Conservation (phyloP, 805 yeast genomes). For the Zygosaccharomyces lentus region DNA sequence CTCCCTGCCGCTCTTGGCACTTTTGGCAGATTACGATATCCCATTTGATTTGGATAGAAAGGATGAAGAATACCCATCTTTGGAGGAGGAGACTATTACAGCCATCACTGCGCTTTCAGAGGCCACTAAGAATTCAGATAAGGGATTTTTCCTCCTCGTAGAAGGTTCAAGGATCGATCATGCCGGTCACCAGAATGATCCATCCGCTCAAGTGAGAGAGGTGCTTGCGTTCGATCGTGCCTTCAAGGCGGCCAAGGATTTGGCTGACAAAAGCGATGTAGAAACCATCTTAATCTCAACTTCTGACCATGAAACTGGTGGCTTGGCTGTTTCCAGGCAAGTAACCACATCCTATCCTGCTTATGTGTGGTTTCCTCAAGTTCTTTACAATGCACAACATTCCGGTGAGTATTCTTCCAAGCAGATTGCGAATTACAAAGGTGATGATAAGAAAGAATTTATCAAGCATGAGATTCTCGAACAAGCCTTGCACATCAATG, state of each 20-base stretch:
- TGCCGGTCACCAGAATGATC: slow-evolving; percentile 91
- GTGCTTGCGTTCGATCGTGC: slow-evolving; percentile 84
- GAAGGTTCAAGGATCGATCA: slow-evolving; percentile 95
- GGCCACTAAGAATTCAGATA: slow-evolving; percentile 66
- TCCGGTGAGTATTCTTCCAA: slow-evolving; percentile 68
- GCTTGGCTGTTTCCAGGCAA: slow-evolving; percentile 83
- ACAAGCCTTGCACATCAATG: slow-evolving; percentile 61
- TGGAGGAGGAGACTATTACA: slow-evolving; percentile 71
- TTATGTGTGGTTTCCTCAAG: slow-evolving; percentile 83
- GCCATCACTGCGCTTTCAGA: slow-evolving; percentile 65
- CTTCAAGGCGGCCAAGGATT: slow-evolving; percentile 66
- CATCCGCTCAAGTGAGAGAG: slow-evolving; percentile 91
- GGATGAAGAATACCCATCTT: slow-evolving; percentile 57
- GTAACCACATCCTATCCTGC: slow-evolving; percentile 67
- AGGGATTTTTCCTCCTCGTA: slow-evolving; percentile 80
- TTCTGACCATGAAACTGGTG: slow-evolving; percentile 96
- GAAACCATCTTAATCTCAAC: slow-evolving; percentile 80
- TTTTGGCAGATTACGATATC: slow-evolving; percentile 71
- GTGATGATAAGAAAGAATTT: slow-evolving; percentile 37
- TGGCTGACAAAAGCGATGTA: slow-evolving; percentile 59
- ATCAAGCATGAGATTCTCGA: slow-evolving; percentile 52
- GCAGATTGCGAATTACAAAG: slow-evolving; percentile 40
- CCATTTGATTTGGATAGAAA: slow-evolving; percentile 83
- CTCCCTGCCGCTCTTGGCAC: slow-evolving; percentile 69
- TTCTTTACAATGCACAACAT: slow-evolving; percentile 60